Evolutionary conservation across 257 asterid species (phyloP).

Genomic region (Capsicum baccatum): DNA sequence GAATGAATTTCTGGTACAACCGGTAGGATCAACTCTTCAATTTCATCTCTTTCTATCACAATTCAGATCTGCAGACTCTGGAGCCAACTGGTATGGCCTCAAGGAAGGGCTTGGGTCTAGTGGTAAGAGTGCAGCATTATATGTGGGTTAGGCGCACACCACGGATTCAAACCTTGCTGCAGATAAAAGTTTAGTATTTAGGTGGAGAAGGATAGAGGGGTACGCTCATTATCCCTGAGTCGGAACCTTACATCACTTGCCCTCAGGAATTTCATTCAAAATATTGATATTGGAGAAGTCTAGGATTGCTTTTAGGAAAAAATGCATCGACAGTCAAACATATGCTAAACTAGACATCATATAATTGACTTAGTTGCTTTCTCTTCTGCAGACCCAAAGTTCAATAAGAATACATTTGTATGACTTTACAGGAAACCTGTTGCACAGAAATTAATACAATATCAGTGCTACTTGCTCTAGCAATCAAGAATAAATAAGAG

Average conservation of each 20-base stretch:
- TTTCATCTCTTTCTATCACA: not conserved
- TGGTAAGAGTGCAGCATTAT: slow-evolving; percentile 7
- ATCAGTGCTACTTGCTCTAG: slow-evolving; percentile 4
- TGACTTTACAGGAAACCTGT: slow-evolving; percentile 11
- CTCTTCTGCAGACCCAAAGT: slow-evolving; percentile 16
- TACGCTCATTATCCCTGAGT: not conserved
- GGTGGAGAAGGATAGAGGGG: slow-evolving; percentile 8
- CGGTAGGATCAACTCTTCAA: not conserved
- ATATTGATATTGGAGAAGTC: slow-evolving; percentile 11
- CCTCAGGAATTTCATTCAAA: not conserved
- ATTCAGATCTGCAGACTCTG: not conserved
- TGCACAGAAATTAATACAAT: not conserved
- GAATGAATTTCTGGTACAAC: not conserved
- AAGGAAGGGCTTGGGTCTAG: slow-evolving; percentile 6
- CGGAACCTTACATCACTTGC: not conserved
- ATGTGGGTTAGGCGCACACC: slow-evolving; percentile 1
- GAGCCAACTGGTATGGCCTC: slow-evolving; percentile 6
- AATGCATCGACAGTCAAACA: not conserved
- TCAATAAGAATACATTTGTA: not conserved
- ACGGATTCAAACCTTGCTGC: not conserved
- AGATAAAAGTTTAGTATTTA: not conserved
- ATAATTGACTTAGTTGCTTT: not conserved
- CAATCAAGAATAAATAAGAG: slow-evolving; percentile 7
- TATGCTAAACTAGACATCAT: not conserved
- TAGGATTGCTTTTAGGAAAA: not conserved